A percentile compares a stretch with the other conserved stretches of the same genome.
phyloP scores from a whole-genome alignment of 345 rosid genomes.

The Mangifera indica region DNA sequence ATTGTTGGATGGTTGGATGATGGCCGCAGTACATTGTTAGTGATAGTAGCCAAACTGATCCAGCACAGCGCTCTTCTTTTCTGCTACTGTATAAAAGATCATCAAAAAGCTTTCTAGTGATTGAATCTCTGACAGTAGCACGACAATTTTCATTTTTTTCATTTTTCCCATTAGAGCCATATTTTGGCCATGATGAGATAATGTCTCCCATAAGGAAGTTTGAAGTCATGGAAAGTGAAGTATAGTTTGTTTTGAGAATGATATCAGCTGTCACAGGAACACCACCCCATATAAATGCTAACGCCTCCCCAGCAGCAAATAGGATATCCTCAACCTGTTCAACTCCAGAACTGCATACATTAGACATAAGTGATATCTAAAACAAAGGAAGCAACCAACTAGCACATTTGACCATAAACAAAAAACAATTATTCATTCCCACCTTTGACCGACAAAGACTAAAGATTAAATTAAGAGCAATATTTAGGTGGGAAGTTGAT shows the following conservation, averaged over 20 bases:
- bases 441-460: slow-evolving; percentile 91
- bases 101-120: slow-evolving; percentile 76
- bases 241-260: slow-evolving; percentile 83
- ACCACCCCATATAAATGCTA: slow-evolving; percentile 91
- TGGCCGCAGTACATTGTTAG: slow-evolving; percentile 89
- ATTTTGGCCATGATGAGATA: slow-evolving; percentile 45
- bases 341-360: slow-evolving; percentile 23
- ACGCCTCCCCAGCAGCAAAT: slow-evolving; percentile 96
- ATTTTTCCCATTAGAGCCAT: slow-evolving; percentile 37
- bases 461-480: slow-evolving; percentile 74
- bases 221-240: slow-evolving; percentile 81
- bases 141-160: slow-evolving; percentile 50
- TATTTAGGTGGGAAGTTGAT: slow-evolving; percentile 57
- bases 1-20: slow-evolving; percentile 74
- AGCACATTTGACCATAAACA: background rate
- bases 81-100: slow-evolving; percentile 79
- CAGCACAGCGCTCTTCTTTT: slow-evolving; percentile 97
- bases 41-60: slow-evolving; percentile 91
- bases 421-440: slow-evolving; percentile 17
- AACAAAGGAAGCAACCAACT: slow-evolving; percentile 8
- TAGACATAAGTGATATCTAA: background rate
- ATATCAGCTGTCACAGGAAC: slow-evolving; percentile 84
- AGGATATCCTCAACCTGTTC: slow-evolving; percentile 89
- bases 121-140: slow-evolving; percentile 54
- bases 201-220: slow-evolving; percentile 82